These are phyloP conservation scores for Populus hybrid DNA, from an alignment of 441 rosid genomes.

Conservation along the genomic window DNA sequence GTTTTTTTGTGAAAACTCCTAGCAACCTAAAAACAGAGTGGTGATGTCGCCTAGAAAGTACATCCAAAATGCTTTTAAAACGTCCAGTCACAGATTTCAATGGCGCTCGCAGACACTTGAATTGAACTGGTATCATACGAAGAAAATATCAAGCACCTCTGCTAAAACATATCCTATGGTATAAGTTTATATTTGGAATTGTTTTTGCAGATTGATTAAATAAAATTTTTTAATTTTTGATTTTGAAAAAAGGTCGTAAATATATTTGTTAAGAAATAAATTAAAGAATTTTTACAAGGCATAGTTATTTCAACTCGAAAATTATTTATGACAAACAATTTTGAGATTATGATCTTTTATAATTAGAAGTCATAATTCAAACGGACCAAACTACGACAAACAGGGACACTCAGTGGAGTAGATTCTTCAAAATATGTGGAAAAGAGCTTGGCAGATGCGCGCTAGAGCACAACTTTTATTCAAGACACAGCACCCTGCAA, in stretches of 20 bases:
- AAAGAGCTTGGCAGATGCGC: not conserved
- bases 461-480: conserved; percentile 7
- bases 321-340: too few species aligned
- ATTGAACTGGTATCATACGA: not conserved
- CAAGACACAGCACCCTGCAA: conserved; percentile 18
- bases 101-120: not conserved
- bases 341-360: too few species aligned
- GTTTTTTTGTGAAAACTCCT: too few species aligned
- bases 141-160: not conserved
- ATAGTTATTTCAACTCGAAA: too few species aligned
- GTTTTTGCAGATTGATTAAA: too few species aligned
- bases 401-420: not conserved
- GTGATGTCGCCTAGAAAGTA: not conserved
- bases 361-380: too few species aligned
- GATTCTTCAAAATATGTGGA: not conserved
- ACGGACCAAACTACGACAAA: too few species aligned
- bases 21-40: not conserved
- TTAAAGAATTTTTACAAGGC: too few species aligned
- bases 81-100: not conserved
- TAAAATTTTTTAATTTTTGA: too few species aligned
- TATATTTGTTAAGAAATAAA: too few species aligned
- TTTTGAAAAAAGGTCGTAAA: too few species aligned
- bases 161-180: not conserved
- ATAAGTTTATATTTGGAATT: too few species aligned
- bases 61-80: not conserved